These are phyloP conservation scores for Nannizzia gypsea DNA, from an alignment of 2,329 filamentous ascomycete genomes.

Conservation along the genomic window DNA sequence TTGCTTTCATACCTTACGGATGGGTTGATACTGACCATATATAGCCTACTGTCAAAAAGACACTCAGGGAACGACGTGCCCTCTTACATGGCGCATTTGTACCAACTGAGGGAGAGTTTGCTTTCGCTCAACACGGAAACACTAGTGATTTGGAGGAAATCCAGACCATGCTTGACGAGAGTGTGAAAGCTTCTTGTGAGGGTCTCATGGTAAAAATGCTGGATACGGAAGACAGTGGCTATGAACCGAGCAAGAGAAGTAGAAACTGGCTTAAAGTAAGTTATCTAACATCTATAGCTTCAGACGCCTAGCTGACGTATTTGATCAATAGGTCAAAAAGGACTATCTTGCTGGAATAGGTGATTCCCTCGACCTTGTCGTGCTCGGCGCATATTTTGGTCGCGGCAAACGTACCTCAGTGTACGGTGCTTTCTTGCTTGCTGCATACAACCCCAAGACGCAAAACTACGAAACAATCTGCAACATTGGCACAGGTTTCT, in stretches of 20 bases:
- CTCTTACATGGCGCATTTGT: constrained; percentile 62
- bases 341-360: constrained; percentile 91
- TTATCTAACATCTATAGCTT: background rate
- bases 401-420: constrained; percentile 91
- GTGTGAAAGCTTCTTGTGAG: constrained; percentile 90
- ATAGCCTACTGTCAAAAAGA: constrained; percentile 66
- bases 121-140: constrained; percentile 77
- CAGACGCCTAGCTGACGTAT: background rate
- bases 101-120: constrained; percentile 77
- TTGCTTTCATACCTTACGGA: background rate
- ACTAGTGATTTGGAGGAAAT: constrained; percentile 88
- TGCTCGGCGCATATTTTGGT: constrained; percentile 86
- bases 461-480: constrained; percentile 91
- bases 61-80: constrained; percentile 70
- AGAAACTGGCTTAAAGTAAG: constrained; percentile 92
- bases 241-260: constrained; percentile 90
- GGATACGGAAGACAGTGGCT: constrained; percentile 81
- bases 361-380: constrained; percentile 91
- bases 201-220: constrained; percentile 99
- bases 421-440: constrained; percentile 90
- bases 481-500: constrained; percentile 97
- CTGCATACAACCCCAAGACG: constrained; percentile 71
- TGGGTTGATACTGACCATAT: constrained; percentile 9
- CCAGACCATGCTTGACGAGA: constrained; percentile 81
- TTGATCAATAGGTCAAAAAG: constrained; percentile 66